These are phyloP conservation scores for Stellera chamaejasme DNA, from an alignment of 345 rosid genomes.

Conservation along the genomic window DNA sequence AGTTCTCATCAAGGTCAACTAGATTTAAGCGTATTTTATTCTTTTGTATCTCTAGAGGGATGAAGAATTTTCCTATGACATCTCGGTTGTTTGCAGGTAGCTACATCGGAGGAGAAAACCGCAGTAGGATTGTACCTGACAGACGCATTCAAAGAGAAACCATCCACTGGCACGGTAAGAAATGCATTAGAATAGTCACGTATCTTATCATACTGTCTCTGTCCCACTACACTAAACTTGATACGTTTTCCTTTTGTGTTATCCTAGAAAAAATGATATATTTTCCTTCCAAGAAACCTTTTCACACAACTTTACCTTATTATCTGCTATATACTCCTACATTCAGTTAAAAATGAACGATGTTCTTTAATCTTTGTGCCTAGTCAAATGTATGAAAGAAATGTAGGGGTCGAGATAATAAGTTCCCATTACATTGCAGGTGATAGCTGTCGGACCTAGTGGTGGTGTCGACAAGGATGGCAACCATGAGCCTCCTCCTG, in stretches of 20 bases:
- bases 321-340: no score
- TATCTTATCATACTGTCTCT: no score
- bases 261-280: no score
- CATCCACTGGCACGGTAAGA: conserved; percentile 78
- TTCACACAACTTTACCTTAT: no score
- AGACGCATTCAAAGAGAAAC: conserved; percentile 83
- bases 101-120: conserved; percentile 86
- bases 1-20: conserved; percentile 68
- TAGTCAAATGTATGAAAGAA: no score
- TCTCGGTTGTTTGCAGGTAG: conserved; percentile 45
- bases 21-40: no score
- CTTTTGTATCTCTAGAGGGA: no score
- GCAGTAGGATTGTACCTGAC: conserved; percentile 87
- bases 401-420: not conserved
- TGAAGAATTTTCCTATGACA: not conserved
- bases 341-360: no score
- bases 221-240: no score
- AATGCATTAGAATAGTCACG: not conserved
- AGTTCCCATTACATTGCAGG: conserved; percentile 30
- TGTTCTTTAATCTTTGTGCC: no score
- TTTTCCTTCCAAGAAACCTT: no score
- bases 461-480: conserved; percentile 45
- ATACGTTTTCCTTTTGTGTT: no score
- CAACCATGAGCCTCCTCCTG: conserved; percentile 52
- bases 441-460: conserved; percentile 82